Evolutionary conservation across 2,329 filamentous ascomycete species (phyloP).

Genomic region (Harringtonia aguacate): DNA sequence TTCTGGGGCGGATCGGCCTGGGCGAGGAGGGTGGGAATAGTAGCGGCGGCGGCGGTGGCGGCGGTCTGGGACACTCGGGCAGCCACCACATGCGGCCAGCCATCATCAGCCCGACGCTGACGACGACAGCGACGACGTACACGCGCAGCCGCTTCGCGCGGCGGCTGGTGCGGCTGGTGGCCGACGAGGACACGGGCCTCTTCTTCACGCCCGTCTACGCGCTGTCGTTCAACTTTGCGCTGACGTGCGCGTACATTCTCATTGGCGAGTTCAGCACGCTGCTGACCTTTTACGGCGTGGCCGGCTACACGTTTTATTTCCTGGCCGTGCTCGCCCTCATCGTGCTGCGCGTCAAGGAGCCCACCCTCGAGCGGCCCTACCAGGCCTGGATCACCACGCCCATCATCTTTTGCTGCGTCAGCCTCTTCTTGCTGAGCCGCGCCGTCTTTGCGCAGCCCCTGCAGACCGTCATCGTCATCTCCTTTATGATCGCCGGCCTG

Average conservation of each 20-base stretch:
- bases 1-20: conserved; percentile 78
- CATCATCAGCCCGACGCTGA: too few species aligned
- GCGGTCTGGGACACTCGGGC: neutral
- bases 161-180: conserved; percentile 50
- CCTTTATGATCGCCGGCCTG: conserved; percentile 72
- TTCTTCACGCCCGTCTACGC: conserved; percentile 94
- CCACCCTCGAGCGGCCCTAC: conserved; percentile 80
- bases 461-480: conserved; percentile 79
- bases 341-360: conserved; percentile 77
- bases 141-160: conserved; percentile 48
- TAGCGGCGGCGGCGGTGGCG: neutral
- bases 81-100: too few species aligned
- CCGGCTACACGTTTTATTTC: conserved; percentile 96
- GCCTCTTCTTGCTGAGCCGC: conserved; percentile 77
- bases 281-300: conserved; percentile 94
- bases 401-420: conserved; percentile 97
- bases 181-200: conserved; percentile 67
- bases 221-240: conserved; percentile 64
- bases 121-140: conserved; percentile 30
- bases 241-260: conserved; percentile 69
- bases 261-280: conserved; percentile 88
- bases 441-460: conserved; percentile 85
- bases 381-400: conserved; percentile 94
- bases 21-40: conserved; percentile 20
- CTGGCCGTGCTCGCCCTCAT: conserved; percentile 89